Base-by-base conservation (phyloP, 805 yeast genomes). In the Ogataea zsoltii region DNA sequence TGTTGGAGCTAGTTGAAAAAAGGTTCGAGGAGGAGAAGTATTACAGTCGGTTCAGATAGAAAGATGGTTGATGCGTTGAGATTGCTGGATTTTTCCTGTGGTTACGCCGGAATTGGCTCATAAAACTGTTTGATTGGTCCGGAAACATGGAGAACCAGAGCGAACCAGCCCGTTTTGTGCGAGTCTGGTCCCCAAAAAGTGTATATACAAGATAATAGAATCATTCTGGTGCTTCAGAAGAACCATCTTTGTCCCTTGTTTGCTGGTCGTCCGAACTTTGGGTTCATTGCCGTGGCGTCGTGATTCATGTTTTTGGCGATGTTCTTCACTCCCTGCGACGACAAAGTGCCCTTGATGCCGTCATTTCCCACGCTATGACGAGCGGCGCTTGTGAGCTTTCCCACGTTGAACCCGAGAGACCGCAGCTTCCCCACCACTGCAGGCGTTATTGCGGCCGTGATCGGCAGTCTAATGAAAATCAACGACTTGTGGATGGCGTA, bases 401-500 rank as follows among this genome's bases (percentile, higher is more conserved):
- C 92, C 47, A 88, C 79, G 46, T 82, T 80, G 70, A 88, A 89
- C 2, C 96, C 97, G 86, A 88, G 81, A 17, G 75, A 68, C 46
- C 86, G 78, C 50, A 92, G 74, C 38, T 70, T 61, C 42, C 66
- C 71, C 4, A 89, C 96, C 2, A 89, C 75, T 1, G 80, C 61
- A 5, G 99, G 99, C 0, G 97, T 90, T 11, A 91, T 76, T 2
- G 96, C 96, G 0, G 97, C 97, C 0, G 97, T 85, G 25, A 89
- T 65, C 12, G 99, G 99, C 4, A 94, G 70, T 51, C 99, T 77
- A 33, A 94, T 76, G 49, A 92, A 79, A 18, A 92, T 77, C 51
- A 94, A 74, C 4, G 91, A 79, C 69, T 94, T 94, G 71, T 94
- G 98, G 37, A 94, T 70, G 2, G 96, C 96, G 63, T 94, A 94